A percentile compares a stretch with the other conserved stretches of the same genome.
Conservation (phyloP, 805 yeast genomes). For the Metschnikowia arizonensis region DNA sequence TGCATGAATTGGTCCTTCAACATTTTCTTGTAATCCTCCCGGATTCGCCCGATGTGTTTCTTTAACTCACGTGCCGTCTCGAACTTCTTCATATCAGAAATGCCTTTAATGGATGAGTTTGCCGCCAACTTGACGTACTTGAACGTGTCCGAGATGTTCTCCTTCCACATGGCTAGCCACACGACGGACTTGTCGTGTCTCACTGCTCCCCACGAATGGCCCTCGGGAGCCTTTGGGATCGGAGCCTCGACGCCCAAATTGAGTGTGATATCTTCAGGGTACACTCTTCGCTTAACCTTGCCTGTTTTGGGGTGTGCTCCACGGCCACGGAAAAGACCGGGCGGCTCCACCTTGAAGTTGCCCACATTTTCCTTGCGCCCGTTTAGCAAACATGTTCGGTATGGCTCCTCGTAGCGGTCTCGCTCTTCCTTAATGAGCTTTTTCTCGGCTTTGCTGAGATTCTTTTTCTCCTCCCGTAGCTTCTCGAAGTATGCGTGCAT, state of each 20-base stretch:
- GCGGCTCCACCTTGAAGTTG: conserved; percentile 92
- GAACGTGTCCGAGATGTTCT: conserved; percentile 75
- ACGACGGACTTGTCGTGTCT: conserved; percentile 85
- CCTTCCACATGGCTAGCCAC: conserved; percentile 98
- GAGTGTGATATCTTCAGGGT: conserved; percentile 84
- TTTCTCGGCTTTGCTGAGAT: conserved; percentile 67
- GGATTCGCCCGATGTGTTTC: conserved; percentile 63
- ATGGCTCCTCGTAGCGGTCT: conserved; percentile 75
- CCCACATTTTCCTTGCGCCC: conserved; percentile 92
- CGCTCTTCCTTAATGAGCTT: conserved; percentile 65
- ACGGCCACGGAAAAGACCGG: conserved; percentile 92
- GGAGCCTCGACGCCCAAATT: conserved; percentile 70
- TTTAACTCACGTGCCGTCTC: conserved; percentile 89
- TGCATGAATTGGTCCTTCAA: conserved; percentile 74
- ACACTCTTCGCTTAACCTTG: conserved; percentile 76
- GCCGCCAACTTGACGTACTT: conserved; percentile 92
- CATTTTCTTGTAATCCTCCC: conserved; percentile 68
- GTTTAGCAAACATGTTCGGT: conserved; percentile 72
- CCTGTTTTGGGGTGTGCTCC: conserved; percentile 98
- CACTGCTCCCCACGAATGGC: conserved; percentile 88
- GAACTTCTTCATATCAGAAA: conserved; percentile 85
- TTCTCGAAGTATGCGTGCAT: conserved; percentile 70
- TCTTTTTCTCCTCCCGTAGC: conserved; percentile 67
- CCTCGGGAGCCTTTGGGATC: conserved; percentile 79
- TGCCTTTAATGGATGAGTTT: conserved; percentile 84